These are phyloP conservation scores for Orbilia quercus DNA, from an alignment of 2,329 filamentous ascomycete genomes.

Conservation along the genomic window DNA sequence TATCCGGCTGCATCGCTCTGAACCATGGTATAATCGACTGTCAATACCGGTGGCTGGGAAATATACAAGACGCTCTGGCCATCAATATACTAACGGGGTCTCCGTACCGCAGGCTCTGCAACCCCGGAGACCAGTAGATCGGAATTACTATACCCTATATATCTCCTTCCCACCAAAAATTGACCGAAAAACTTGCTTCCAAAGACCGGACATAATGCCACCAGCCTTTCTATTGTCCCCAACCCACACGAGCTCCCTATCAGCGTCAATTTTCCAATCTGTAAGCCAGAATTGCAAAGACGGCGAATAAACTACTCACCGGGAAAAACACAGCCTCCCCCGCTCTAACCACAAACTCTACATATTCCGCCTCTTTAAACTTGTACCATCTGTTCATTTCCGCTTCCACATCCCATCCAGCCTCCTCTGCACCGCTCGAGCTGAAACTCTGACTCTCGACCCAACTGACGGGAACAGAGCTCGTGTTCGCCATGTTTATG, in stretches of 20 bases:
- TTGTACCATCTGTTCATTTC: conserved; percentile 62
- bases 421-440: conserved; percentile 38
- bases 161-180: conserved; percentile 85
- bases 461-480: conserved; percentile 77
- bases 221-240: conserved; percentile 73
- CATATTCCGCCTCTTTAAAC: conserved; percentile 73
- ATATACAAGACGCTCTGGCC: neutral
- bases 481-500: conserved; percentile 94
- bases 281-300: neutral
- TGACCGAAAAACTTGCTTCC: conserved; percentile 90
- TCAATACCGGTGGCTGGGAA: neutral
- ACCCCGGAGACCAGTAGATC: neutral
- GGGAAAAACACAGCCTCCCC: conserved; percentile 92
- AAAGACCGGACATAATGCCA: conserved; percentile 96
- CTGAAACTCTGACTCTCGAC: conserved; percentile 68
- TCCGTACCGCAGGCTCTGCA: neutral
- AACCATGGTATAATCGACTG: neutral
- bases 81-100: neutral
- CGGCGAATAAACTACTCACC: conserved; percentile 63
- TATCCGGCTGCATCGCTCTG: neutral
- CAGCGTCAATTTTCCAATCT: conserved; percentile 6
- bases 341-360: conserved; percentile 81
- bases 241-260: neutral
- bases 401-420: conserved; percentile 57
- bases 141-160: neutral